Evolutionary conservation across 2,329 filamentous ascomycete genomes (phyloP).

Genomic region (Cordyceps cateniannulata): DNA sequence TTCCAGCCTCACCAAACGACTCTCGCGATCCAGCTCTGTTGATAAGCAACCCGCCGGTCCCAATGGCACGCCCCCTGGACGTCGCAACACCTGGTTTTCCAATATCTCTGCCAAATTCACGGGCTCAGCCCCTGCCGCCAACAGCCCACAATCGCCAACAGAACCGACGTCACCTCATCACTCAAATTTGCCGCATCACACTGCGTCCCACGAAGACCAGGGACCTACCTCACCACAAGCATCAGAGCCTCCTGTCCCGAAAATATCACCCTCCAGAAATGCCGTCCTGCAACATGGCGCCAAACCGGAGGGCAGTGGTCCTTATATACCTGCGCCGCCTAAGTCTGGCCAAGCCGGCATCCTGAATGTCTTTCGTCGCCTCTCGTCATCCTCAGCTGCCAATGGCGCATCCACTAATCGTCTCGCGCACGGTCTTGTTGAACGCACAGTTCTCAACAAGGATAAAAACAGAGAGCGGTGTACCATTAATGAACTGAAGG

Average conservation of each 20-base stretch:
- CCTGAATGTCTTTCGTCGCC: conserved; percentile 71
- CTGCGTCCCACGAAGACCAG: conserved; percentile 27
- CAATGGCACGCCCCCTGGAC: conserved; percentile 33
- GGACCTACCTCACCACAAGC: conserved; percentile 24
- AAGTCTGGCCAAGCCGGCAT: conserved; percentile 64
- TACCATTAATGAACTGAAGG: conserved; percentile 69
- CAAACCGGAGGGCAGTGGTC: conserved; percentile 52
- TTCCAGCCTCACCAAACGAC: conserved; percentile 19
- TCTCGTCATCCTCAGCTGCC: conserved; percentile 61
- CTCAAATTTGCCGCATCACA: conserved; percentile 13
- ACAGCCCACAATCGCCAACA: conserved; percentile 19
- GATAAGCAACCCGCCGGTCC: conserved; percentile 24
- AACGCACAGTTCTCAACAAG: conserved; percentile 77
- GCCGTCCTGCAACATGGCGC: conserved; percentile 52
- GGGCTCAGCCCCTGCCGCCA: conserved; percentile 36
- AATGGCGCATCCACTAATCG: conserved; percentile 21
- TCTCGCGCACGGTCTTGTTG: conserved; percentile 61
- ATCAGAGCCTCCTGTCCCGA: conserved; percentile 39
- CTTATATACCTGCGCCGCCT: conserved; percentile 70
- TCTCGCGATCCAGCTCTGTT: conserved; percentile 29
- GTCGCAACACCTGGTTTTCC: conserved; percentile 84
- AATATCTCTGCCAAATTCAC: conserved; percentile 92
- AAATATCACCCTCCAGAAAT: conserved; percentile 46
- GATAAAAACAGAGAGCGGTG: conserved; percentile 75
- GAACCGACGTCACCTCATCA: conserved; percentile 15